Percentiles rank a stretch among this genome's conserved stretches.
phyloP scores from a whole-genome alignment of 2,329 filamentous ascomycete species.

The Cyphellophora europaea region DNA sequence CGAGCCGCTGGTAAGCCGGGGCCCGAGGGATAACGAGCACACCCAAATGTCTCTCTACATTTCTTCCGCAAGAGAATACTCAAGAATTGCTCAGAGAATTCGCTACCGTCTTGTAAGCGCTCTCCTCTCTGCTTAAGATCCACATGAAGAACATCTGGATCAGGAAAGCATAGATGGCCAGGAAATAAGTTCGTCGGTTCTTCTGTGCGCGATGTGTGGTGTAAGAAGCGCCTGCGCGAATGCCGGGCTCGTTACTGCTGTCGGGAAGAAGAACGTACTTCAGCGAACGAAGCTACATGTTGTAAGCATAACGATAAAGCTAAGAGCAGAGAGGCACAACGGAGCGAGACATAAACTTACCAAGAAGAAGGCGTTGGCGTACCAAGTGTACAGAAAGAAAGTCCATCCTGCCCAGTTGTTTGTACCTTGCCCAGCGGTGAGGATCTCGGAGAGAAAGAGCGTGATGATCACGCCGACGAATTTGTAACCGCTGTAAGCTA shows the following conservation, averaged over 20 bases:
- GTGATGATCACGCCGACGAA: slow-evolving; percentile 95
- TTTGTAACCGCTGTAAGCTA: slow-evolving; percentile 97
- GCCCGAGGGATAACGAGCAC: too few species aligned
- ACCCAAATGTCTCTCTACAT: too few species aligned
- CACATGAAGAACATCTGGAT: slow-evolving; percentile 96
- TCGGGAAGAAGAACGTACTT: slow-evolving; percentile 94
- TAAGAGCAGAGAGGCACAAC: neutral
- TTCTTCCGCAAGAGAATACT: too few species aligned
- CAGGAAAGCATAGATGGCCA: slow-evolving; percentile 89
- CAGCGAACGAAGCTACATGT: slow-evolving; percentile 69
- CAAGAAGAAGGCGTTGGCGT: slow-evolving; percentile 90
- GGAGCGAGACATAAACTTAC: slow-evolving; percentile 43
- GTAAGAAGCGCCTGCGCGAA: slow-evolving; percentile 48
- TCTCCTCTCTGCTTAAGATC: slow-evolving; percentile 52
- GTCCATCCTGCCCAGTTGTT: slow-evolving; percentile 83
- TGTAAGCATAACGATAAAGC: slow-evolving; percentile 2
- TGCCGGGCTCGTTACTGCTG: slow-evolving; percentile 55
- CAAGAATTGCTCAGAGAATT: too few species aligned
- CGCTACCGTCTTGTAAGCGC: slow-evolving; percentile 23
- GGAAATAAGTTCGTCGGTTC: slow-evolving; percentile 79
- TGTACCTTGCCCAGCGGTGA: slow-evolving; percentile 70
- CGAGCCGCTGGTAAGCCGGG: too few species aligned
- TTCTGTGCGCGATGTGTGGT: slow-evolving; percentile 75
- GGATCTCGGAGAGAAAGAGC: slow-evolving; percentile 65
- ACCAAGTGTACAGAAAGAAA: slow-evolving; percentile 83